These are phyloP conservation scores for Aurinia saxatilis DNA, from an alignment of 345 rosid genomes.

Conservation along the genomic window DNA sequence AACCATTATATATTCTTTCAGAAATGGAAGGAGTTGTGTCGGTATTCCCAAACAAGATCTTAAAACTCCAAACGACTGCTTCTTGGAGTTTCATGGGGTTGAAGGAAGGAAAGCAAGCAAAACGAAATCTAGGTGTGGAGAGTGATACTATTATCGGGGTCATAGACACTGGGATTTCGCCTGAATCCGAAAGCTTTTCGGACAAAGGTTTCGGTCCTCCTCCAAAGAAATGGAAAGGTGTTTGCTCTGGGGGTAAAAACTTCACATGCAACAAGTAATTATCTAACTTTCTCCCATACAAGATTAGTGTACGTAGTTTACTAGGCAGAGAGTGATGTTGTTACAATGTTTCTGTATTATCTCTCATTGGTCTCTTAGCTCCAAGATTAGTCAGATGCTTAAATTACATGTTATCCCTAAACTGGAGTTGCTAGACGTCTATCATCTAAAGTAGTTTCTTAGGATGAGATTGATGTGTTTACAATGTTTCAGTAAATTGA, in stretches of 20 bases:
- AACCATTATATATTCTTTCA: not conserved
- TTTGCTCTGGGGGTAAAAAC: no score
- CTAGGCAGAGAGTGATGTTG: no score
- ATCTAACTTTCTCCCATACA: constrained; percentile 28
- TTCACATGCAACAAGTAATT: constrained; percentile 27
- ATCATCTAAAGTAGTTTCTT: not conserved
- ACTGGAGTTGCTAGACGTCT: no score
- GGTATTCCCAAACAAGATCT: constrained; percentile 32
- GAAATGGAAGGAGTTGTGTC: constrained; percentile 40
- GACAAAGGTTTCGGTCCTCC: no score
- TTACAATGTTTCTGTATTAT: no score
- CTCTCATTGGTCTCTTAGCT: no score
- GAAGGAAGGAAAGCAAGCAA: constrained; percentile 11
- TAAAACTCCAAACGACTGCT: constrained; percentile 36
- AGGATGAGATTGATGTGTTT: not conserved
- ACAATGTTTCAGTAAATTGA: constrained; percentile 33
- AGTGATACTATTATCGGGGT: constrained; percentile 38
- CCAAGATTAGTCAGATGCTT: no score
- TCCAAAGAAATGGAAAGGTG: no score
- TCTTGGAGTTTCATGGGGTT: constrained; percentile 60
- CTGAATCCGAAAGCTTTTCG: no score
- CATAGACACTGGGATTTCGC: no score
- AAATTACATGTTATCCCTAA: no score
- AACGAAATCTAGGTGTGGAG: constrained; percentile 5
- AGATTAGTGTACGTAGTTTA: no score